Evolutionary conservation across 495 filamentous ascomycete genomes (phyloP).

Genomic region (Glonium stellatum): DNA sequence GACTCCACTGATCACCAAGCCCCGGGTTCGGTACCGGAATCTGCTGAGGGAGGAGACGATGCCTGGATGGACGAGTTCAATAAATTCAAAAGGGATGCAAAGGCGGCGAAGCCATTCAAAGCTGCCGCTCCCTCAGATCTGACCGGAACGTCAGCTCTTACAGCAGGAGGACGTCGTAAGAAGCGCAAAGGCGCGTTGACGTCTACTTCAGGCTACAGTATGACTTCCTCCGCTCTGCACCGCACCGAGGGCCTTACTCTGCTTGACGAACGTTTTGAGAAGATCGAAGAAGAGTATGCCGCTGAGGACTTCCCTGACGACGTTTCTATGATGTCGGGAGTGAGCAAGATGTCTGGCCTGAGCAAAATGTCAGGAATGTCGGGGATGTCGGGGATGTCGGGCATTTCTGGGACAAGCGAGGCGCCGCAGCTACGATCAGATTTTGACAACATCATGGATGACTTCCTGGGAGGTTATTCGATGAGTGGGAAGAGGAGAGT

Average conservation of each 20-base stretch:
- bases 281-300: constrained; percentile 71
- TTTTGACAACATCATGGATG: constrained; percentile 86
- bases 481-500: constrained; percentile 61
- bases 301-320: constrained; percentile 37
- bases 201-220: constrained; percentile 85
- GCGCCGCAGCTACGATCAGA: constrained; percentile 52
- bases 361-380: constrained; percentile 36
- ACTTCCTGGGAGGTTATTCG: constrained; percentile 75
- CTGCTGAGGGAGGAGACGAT: constrained; percentile 47
- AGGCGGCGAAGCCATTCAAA: constrained; percentile 40
- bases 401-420: constrained; percentile 36
- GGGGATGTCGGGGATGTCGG: constrained; percentile 37
- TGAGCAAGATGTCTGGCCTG: constrained; percentile 46
- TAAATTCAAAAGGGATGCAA: constrained; percentile 76
- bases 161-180: constrained; percentile 62
- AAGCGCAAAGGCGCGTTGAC: constrained; percentile 89
- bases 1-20: constrained; percentile 27
- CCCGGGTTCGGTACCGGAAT: constrained; percentile 43
- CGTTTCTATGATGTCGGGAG: constrained; percentile 51
- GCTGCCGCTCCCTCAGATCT: constrained; percentile 57
- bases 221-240: constrained; percentile 83
- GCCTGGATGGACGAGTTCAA: constrained; percentile 86
- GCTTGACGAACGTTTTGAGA: constrained; percentile 86
- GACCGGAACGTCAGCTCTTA: constrained; percentile 62
- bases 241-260: constrained; percentile 83